Evolutionary conservation across 2,329 filamentous ascomycete species (phyloP), one percentile per base, ranked within the genome.

Genomic region (Thelonectria blattea): DNA sequence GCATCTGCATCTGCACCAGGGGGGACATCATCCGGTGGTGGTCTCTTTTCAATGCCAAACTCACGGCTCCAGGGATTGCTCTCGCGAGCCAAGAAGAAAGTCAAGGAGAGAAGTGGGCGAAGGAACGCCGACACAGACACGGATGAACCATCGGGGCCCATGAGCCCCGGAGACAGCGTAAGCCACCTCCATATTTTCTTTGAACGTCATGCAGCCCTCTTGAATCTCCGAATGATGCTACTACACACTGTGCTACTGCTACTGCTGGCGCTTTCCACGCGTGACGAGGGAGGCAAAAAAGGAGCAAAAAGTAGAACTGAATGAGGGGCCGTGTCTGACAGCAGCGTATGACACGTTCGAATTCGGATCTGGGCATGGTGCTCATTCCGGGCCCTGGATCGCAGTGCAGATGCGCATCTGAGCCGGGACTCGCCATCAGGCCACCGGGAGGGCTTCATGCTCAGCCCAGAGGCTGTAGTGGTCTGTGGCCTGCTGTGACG

Each of bases 1-100:
- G 9, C 42, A 20, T 30, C 45, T 17, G 15, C 47, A 17, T n/a
- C 42, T 55, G 42, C 65, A 56, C 27, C 61, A 17, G 15, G 32
- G 9, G 15, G 49, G 48, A 8, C 27, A 30, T 30, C 27, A 30
- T 50, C 20, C 17, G 37, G 30, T 10, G 20, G 34, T 34, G 37
- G 64, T 32, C 64, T 62, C 39, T 65, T 69, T 51, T 54, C 57
- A 22, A 65, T 62, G 50, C 65, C 68, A 17, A 65, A 70, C 52
- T 64, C 61, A 50, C 47, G 65, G 14, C 53, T 71, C 32, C 67
- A 67, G 41, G 65, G 58, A 22, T 58, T 70, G 18, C 60, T 71
- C 52, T 52, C 65, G 15, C 59, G 68, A 39, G 68, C 66, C 18
- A 67, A 55, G 56, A 69, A 67, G 50, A 65, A 66, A 47, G 65